phyloP scores from a whole-genome alignment of 495 filamentous ascomycete genomes.

The Bombardia bombarda region DNA sequence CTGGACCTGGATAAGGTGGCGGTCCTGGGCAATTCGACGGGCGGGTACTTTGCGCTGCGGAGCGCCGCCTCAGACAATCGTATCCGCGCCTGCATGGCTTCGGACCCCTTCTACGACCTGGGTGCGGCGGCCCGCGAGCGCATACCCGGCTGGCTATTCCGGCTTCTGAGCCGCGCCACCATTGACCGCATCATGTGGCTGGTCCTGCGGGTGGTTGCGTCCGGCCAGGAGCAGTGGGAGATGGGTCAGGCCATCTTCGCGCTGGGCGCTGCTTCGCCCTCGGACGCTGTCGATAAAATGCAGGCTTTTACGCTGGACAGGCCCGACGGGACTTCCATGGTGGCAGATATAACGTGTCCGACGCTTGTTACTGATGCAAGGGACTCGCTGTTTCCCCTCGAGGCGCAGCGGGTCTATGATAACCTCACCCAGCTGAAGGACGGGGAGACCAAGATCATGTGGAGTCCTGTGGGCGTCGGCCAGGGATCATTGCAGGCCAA shows the following conservation, averaged over 20 bases:
- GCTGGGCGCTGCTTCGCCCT: constrained; percentile 13
- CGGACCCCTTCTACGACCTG: constrained; percentile 36
- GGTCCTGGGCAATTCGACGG: constrained; percentile 32
- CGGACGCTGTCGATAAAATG: constrained; percentile 14
- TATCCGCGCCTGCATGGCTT: constrained; percentile 35
- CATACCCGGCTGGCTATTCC: constrained; percentile 22
- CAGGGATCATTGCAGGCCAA: constrained; percentile 21
- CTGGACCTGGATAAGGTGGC: constrained; percentile 37
- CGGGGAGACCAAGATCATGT: constrained; percentile 14
- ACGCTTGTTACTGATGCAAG: constrained; percentile 19
- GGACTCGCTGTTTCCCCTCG: constrained; percentile 7
- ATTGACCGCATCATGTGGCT: constrained; percentile 1
- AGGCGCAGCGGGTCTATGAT: constrained; percentile 3
- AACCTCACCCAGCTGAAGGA: constrained; percentile 3
- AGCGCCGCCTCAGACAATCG: constrained; percentile 32
- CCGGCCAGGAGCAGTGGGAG: constrained; percentile 30
- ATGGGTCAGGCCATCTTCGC: constrained; percentile 10
- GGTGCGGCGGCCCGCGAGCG: constrained; percentile 18
- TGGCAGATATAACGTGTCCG: constrained; percentile 17
- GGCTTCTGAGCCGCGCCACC: constrained; percentile 16
- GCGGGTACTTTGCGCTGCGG: constrained; percentile 37
- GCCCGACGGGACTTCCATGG: background rate
- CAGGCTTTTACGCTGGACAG: constrained; percentile 11
- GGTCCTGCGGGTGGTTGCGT: constrained; percentile 9
- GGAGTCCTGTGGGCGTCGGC: constrained; percentile 11